Evolutionary conservation across 768 basidiomycete species (phyloP).

Genomic region (Coprinopsis sp.): DNA sequence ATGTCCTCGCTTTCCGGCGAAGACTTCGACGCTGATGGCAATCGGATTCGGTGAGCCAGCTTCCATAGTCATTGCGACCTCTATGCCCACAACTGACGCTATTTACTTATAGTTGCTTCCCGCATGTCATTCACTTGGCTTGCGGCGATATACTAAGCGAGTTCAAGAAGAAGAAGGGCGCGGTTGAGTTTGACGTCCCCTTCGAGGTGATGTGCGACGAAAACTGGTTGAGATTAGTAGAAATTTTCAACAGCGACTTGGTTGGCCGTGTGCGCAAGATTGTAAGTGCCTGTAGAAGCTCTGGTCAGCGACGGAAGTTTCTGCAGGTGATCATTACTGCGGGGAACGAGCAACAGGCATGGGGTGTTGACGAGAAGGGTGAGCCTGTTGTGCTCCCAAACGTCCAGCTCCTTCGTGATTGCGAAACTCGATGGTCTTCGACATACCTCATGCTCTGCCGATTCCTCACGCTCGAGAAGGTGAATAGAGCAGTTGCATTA

Average conservation of each 20-base stretch:
- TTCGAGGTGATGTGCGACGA: too few relatives aligned
- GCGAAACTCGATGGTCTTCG: constrained; percentile 2
- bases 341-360: neutral
- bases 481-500: neutral
- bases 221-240: too few relatives aligned
- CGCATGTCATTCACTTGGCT: neutral
- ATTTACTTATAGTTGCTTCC: neutral
- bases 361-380: neutral
- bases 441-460: neutral
- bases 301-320: neutral
- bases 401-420: neutral
- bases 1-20: neutral
- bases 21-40: neutral
- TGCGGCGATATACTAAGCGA: neutral
- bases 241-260: too few relatives aligned
- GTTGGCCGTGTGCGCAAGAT: neutral
- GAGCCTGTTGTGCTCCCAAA: neutral
- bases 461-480: neutral
- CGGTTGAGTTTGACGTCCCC: too few relatives aligned
- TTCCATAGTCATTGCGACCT: neutral
- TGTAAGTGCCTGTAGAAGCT: neutral
- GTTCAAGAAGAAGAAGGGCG: too few relatives aligned
- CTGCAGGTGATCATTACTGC: neutral
- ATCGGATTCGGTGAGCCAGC: neutral
- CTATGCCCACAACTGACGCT: neutral